Evolutionary conservation across 2,329 filamentous ascomycete species (phyloP).

Genomic region (Sporothrix pallida): DNA sequence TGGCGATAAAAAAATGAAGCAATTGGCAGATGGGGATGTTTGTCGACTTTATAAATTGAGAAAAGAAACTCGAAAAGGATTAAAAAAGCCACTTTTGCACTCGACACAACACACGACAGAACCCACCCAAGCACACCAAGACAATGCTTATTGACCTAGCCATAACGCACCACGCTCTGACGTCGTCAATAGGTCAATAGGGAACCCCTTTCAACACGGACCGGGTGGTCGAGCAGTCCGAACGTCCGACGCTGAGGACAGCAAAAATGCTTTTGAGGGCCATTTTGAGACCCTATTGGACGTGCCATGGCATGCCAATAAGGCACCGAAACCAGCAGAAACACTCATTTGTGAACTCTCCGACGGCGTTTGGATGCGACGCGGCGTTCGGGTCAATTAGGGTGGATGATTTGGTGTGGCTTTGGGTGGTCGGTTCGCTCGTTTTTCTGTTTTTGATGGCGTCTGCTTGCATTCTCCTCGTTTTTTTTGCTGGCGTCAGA

Average conservation of each 20-base stretch:
- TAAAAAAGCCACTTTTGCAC: not conserved
- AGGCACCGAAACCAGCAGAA: not conserved
- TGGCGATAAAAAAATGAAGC: constrained; percentile 17
- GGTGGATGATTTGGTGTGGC: not conserved
- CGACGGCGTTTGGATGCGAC: constrained; percentile 20
- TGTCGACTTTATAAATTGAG: constrained; percentile 1
- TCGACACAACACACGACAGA: not conserved
- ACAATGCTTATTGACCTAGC: not conserved
- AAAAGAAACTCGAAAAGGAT: not conserved
- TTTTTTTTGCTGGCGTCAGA: constrained; percentile 31
- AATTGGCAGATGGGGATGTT: not conserved
- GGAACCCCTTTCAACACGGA: not conserved
- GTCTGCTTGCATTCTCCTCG: not conserved
- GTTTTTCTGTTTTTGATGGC: not conserved
- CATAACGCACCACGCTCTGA: not conserved
- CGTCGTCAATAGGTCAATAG: not conserved
- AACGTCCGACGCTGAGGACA: not conserved
- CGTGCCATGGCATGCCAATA: not conserved
- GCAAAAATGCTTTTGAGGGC: too few species aligned
- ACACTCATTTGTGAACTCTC: not conserved
- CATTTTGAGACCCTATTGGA: not conserved
- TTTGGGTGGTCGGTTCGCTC: too few species aligned
- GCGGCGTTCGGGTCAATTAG: constrained; percentile 31
- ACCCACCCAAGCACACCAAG: not conserved
- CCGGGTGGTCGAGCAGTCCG: constrained; percentile 22